These are phyloP conservation scores for Xylaria sp. DNA, from an alignment of 2,329 filamentous ascomycete genomes.

Conservation along the genomic window DNA sequence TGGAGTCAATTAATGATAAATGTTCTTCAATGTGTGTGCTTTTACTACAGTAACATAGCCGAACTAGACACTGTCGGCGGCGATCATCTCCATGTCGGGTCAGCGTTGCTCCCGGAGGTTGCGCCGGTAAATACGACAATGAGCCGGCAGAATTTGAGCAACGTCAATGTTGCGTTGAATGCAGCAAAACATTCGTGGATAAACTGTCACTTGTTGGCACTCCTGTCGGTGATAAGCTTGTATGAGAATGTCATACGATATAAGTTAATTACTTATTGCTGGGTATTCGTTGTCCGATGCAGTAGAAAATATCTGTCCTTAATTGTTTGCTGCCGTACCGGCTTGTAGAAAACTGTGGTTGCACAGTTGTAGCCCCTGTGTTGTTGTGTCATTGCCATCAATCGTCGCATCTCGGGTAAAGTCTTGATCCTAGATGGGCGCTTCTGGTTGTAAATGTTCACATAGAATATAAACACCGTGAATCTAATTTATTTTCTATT, in stretches of 20 bases:
- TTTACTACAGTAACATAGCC: background rate
- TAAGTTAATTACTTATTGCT: background rate
- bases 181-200: background rate
- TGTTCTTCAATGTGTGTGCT: background rate
- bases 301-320: background rate
- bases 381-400: background rate
- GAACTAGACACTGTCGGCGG: background rate
- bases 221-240: background rate
- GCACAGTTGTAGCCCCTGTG: background rate
- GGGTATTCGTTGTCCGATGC: background rate
- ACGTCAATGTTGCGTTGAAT: background rate
- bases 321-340: background rate
- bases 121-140: constrained; percentile 6
- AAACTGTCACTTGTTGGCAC: background rate
- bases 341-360: background rate
- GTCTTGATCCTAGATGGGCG: background rate
- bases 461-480: background rate
- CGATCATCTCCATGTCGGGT: constrained; percentile 27
- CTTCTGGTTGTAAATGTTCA: background rate
- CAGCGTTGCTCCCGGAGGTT: constrained; percentile 2
- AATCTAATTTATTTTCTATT: background rate
- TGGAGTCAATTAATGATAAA: background rate
- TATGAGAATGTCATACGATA: background rate
- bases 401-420: constrained; percentile 27
- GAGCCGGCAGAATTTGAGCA: constrained; percentile 20